Conservation (phyloP, 1,284 basidiomycete species). For the Cryptococcus wingfieldii region DNA sequence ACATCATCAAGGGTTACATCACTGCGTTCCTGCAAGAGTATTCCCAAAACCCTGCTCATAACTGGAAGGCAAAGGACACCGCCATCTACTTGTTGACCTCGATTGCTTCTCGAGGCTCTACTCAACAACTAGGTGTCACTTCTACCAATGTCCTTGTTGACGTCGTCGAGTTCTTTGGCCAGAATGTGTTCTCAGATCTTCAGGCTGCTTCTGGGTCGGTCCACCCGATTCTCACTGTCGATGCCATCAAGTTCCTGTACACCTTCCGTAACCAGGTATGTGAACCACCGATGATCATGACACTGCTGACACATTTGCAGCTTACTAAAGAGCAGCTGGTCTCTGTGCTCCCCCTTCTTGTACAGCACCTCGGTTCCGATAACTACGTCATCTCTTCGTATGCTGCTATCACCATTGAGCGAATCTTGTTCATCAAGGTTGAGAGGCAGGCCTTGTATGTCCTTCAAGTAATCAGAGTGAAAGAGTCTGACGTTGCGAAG, state of each 20-base stretch:
- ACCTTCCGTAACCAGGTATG: conserved; percentile 90
- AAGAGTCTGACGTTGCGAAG: conserved; percentile 49
- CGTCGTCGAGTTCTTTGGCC: conserved; percentile 91
- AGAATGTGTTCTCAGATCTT: conserved; percentile 84
- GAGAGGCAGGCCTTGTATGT: conserved; percentile 64
- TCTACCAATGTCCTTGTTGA: conserved; percentile 88
- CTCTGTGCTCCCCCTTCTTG: conserved; percentile 81
- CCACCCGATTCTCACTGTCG: conserved; percentile 88
- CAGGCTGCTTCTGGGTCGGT: conserved; percentile 65
- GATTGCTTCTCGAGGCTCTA: conserved; percentile 81
- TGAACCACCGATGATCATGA: not conserved
- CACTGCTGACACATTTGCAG: conserved; percentile 48
- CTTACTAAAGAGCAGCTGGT: conserved; percentile 91
- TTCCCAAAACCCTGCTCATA: conserved; percentile 58
- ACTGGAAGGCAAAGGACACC: conserved; percentile 93
- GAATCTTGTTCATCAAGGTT: conserved; percentile 81
- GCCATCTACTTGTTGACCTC: conserved; percentile 93
- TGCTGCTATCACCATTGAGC: conserved; percentile 68
- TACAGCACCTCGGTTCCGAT: conserved; percentile 73
- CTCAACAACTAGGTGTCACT: conserved; percentile 85
- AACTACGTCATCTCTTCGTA: conserved; percentile 73
- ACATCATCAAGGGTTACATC: conserved; percentile 81
- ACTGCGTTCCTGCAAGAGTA: conserved; percentile 62
- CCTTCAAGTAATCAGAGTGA: not conserved
- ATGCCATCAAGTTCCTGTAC: conserved; percentile 88